Base-by-base conservation (phyloP, 2,329 filamentous ascomycete genomes). In the Cercospora canescens region DNA sequence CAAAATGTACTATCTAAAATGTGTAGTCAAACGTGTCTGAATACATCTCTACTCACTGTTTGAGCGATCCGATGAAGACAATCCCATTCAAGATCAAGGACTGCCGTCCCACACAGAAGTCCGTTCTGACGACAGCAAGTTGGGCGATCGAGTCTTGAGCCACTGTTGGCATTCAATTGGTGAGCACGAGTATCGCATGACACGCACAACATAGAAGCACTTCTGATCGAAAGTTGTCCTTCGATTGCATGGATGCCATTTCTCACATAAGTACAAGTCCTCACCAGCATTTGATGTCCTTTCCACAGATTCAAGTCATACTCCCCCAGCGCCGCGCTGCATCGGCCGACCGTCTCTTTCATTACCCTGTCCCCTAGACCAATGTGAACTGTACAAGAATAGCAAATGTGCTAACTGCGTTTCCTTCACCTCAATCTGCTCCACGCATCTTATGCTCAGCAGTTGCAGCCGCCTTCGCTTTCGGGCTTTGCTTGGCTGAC, bases 391-490 rank as follows among this genome's bases (percentile, higher is more conserved):
- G 60, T 62, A 62, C 60, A 62, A 39, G 21, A 34, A 56, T 55
- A 62, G 48, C 50, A 62, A 52, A 62, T 16, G 18, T 45, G 57
- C 57, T 58, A 39, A 37, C 11, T 12, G 34, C 45, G 2, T 37
- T 18, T 18, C 60, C 26, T 3, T 37, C 12, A 2, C 24, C 14
- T 7, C 12, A 7, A 6, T 26, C 26, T 6, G 35, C 57, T 21
- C 56, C 24, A 4, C 37, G 12, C 6, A 18, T 8, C 35, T 48
- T n/a, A 32, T 24, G 54, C 52, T 72, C 67, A 78, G 70, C 76
- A 78, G 60, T 75, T 76, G 68, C 76, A 78, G 6, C 76, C 76
- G n/a, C 76, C 76, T 70, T 77, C 75, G 68, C 75, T 76, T 65
- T 76, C 75, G 3, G 76, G 75, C 67, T 76, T 77, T 30, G 70